These are phyloP conservation scores for Fagopyrum tataricum DNA, from an alignment of 148 eudicot species.

Conservation along the genomic window DNA sequence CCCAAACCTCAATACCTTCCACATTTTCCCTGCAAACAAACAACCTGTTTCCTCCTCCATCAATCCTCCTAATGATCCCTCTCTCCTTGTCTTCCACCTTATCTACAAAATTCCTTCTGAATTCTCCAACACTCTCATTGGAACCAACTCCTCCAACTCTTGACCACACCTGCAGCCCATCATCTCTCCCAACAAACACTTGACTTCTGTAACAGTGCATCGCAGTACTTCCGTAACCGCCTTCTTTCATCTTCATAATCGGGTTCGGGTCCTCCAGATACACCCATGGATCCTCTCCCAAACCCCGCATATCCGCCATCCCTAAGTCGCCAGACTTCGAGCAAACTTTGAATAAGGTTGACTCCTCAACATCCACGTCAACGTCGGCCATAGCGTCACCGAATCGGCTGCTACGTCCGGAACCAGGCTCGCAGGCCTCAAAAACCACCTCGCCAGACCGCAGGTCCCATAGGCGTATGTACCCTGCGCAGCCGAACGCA, in stretches of 20 bases:
- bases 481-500: conserved; percentile 77
- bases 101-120: conserved; percentile 75
- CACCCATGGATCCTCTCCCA: conserved; percentile 74
- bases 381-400: conserved; percentile 82
- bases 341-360: conserved; percentile 51
- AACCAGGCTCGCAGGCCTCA: conserved; percentile 79
- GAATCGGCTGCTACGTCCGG: conserved; percentile 50
- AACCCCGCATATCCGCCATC: conserved; percentile 63
- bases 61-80: conserved; percentile 55
- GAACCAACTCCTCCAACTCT: conserved; percentile 24
- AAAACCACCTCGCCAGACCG: conserved; percentile 47
- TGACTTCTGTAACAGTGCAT: conserved; percentile 57
- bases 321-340: conserved; percentile 69
- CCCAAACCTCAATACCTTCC: conserved; percentile 96
- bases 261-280: conserved; percentile 75
- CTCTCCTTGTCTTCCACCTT: conserved; percentile 50
- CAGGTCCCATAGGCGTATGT: conserved; percentile 65
- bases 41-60: conserved; percentile 80
- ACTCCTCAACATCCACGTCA: conserved; percentile 44
- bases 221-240: conserved; percentile 21
- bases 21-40: conserved; percentile 70
- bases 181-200: conserved; percentile 59
- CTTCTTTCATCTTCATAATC: conserved; percentile 32
- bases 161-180: conserved; percentile 86
- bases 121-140: conserved; percentile 25